Conservation (phyloP, 1,284 basidiomycete genomes). For the Ustilago crameri region DNA sequence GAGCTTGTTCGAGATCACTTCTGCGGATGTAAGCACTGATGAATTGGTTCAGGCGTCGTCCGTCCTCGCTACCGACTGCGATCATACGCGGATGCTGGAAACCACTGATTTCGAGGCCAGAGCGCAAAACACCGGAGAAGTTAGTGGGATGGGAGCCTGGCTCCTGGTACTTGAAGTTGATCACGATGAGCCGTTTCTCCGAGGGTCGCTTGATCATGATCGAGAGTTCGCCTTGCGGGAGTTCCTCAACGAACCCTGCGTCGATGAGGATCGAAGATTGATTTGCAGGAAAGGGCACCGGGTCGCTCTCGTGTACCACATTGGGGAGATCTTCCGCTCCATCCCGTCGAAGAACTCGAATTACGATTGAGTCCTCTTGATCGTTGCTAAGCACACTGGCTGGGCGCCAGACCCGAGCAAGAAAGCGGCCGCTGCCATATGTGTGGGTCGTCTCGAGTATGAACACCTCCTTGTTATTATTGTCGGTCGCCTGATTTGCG, state of each 20-base stretch:
- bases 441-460: conserved; percentile 5
- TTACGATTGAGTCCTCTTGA: not conserved
- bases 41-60: conserved; percentile 1
- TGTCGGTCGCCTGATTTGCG: not conserved
- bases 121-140: conserved; percentile 12
- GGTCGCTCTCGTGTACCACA: conserved; percentile 2
- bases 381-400: not conserved
- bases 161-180: conserved; percentile 2
- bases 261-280: conserved; percentile 14
- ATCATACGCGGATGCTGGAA: not conserved
- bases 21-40: conserved; percentile 6
- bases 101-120: not conserved
- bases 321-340: not conserved
- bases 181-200: not conserved
- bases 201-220: conserved; percentile 10
- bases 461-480: conserved; percentile 10
- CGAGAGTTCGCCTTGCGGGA: conserved; percentile 9
- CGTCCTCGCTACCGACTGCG: conserved; percentile 5
- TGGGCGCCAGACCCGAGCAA: conserved; percentile 12
- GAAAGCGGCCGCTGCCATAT: not conserved
- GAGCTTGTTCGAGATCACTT: not conserved
- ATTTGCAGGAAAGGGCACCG: not conserved
- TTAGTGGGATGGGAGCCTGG: not conserved
- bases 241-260: conserved; percentile 1
- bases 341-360: not conserved